A percentile compares a stretch with the other conserved stretches of the same genome.
These are phyloP conservation scores for Ascochyta lentis DNA, from an alignment of 2,329 filamentous ascomycete species.

Conservation along the genomic window DNA sequence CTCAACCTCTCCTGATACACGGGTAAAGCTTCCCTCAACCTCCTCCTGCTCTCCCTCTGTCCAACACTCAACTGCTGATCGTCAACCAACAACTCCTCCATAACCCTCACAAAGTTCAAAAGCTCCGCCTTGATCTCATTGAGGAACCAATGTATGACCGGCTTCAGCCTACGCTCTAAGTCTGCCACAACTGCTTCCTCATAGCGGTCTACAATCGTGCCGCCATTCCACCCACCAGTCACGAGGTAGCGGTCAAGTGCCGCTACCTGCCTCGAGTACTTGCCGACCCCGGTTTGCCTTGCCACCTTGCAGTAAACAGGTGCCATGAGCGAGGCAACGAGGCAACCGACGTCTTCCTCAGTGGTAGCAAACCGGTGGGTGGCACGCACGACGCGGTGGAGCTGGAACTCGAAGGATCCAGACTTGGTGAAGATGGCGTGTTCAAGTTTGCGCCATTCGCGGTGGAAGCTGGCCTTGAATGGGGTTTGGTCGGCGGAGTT, in stretches of 20 bases:
- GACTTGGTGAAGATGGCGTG: constrained; percentile 10
- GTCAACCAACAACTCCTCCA: constrained; percentile 10
- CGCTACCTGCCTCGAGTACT: constrained; percentile 9
- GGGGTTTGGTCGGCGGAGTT: constrained; percentile 6
- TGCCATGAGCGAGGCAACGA: constrained; percentile 11
- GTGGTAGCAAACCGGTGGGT: constrained; percentile 14
- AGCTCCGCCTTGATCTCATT: constrained; percentile 12
- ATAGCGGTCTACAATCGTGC: constrained; percentile 13
- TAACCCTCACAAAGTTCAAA: constrained; percentile 10
- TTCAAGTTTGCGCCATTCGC: constrained; percentile 17
- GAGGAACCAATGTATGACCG: constrained; percentile 12
- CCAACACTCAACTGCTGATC: constrained; percentile 13
- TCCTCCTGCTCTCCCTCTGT: constrained; percentile 8
- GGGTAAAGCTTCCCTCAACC: constrained; percentile 3
- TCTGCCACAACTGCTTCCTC: constrained; percentile 8
- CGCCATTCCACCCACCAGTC: constrained; percentile 6
- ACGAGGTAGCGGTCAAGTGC: constrained; percentile 10
- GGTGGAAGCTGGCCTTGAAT: constrained; percentile 14
- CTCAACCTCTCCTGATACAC: constrained; percentile 7
- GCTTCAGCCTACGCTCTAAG: constrained; percentile 3
- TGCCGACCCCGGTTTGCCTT: constrained; percentile 1
- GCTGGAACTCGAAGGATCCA: constrained; percentile 15
- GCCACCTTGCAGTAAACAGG: constrained; percentile 8
- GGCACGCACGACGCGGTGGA: constrained; percentile 9
- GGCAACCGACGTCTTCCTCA: constrained; percentile 9